Conservation (phyloP, 768 basidiomycete genomes). For the Scleroderma bovista region DNA sequence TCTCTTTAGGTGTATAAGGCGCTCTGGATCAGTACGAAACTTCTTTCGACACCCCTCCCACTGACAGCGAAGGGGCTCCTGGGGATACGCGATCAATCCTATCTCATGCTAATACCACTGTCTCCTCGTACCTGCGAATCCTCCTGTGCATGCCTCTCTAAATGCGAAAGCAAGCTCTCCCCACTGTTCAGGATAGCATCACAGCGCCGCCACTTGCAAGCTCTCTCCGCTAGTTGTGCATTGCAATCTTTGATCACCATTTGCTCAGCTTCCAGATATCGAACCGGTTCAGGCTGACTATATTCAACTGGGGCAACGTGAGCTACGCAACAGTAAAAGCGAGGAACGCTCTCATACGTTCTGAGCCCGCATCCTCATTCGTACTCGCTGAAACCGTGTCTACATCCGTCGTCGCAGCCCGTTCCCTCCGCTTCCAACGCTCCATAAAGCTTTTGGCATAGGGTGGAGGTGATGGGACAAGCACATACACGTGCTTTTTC, state of each 20-base stretch:
- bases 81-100: slow-evolving; percentile 7
- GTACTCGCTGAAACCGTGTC: slow-evolving; percentile 15
- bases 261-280: slow-evolving; percentile 33
- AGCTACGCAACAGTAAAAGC: slow-evolving; percentile 19
- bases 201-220: slow-evolving; percentile 61
- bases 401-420: slow-evolving; percentile 9
- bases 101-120: background rate
- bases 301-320: slow-evolving; percentile 34
- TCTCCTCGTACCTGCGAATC: slow-evolving; percentile 21
- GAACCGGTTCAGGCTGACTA: slow-evolving; percentile 34
- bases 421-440: slow-evolving; percentile 12
- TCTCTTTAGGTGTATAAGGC: slow-evolving; percentile 45
- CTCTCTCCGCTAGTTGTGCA: slow-evolving; percentile 39
- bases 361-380: slow-evolving; percentile 16
- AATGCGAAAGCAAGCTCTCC: slow-evolving; percentile 45
- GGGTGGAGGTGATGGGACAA: slow-evolving; percentile 22
- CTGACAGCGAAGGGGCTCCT: slow-evolving; percentile 42
- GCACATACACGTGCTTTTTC: slow-evolving; percentile 23
- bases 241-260: slow-evolving; percentile 44
- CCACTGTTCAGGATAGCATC: slow-evolving; percentile 48
- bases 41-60: slow-evolving; percentile 54
- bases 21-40: slow-evolving; percentile 31
- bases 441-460: slow-evolving; percentile 16
- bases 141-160: slow-evolving; percentile 35
- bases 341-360: slow-evolving; percentile 26